Evolutionary conservation across 345 rosid genomes (phyloP), one percentile per base, ranked within the genome.

Genomic region (Populus ilicifolia): DNA sequence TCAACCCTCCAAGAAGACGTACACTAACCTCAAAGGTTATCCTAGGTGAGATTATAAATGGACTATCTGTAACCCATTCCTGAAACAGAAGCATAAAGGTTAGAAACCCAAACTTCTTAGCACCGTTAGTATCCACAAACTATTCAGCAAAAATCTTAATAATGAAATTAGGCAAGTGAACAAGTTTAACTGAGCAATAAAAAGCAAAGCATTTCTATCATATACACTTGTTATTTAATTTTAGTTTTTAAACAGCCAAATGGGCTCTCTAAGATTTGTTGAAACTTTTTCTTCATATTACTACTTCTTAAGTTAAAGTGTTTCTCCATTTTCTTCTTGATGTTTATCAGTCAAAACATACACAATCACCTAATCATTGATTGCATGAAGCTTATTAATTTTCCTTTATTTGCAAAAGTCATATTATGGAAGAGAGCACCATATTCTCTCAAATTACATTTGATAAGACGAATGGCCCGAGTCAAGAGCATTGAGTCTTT

Each of bases 51-150:
- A 95, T 95, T 69, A 95, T 92, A 84, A 95, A 95, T 17, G 97
- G 97, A 89, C 86, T 88, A 84, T 95, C 99, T 50, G 96, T 93
- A 78, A 95, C 99, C 99, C 99, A 95, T 79, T 95, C 99, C 99
- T 95, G 93, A 86, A 87, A 70, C 71, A 77, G 52, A 82, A 71
- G 64, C 21, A 81, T 48, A 76, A 17, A 13, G 27, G 54, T 80
- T 36, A 80, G 71, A 76, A 79, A 70, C 65, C 62, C 59, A n/a
- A 67, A 76, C 59, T 14, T 75, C 29, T 30, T 35, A n/a, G 39
- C n/a, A 6, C 73, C 20, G 46, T 33, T 62, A 35, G 50, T 38
- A 63, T 64, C 30, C 27, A 50, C 39, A 48, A 48, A 70, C 23
- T 10, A 66, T 80, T 59, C 14, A 75, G 61, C 41, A n/a, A 46